Base-by-base conservation (phyloP, 148 eudicot species). In the Chenopodium album region DNA sequence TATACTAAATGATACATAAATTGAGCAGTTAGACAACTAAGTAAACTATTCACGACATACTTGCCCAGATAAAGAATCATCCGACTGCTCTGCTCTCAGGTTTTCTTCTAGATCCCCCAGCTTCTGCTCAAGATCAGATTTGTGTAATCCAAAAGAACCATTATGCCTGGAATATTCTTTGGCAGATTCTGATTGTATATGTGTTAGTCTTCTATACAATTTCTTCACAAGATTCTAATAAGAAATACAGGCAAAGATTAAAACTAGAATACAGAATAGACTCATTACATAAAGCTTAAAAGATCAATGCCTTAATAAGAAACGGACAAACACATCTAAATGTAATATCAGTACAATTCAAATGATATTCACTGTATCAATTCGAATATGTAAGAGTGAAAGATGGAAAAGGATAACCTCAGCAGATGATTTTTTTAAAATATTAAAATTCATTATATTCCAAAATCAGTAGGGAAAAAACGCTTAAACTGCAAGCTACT, bases 31-130 rank as follows among this genome's bases (percentile, higher is more conserved):
- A 64, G 47, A 66, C 68, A 60, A 23, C 60, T 34, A 46, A 69
- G 46, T 29, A n/a, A 80, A 46, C 62, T 71, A 76, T 26, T 48
- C 41, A 71, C n/a, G 83, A 82, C 86, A 28, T 87, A 89, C 92
- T 76, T 87, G 85, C 50, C 86, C 89, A 59, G 86, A 78, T 69
- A 80, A 70, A 48, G 86, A 82, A 78, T 47, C 79, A 75, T 70
- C 86, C 14, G 75, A 52, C 54, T 78, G 71, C 80, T 88, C 82
- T 41, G 11, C 47, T 52, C 80, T 84, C 54, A 79, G 41, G 79
- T 79, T 79, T 81, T 81, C 90, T 63, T 87, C 86, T 64, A 81
- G 26, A 80, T 77, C 85, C 69, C 78, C 90, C 75, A 82, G 80
- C 81, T 79, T 77, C 75, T 59, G 60, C 65, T 83, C 62, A 14